phyloP scores from a whole-genome alignment of 768 basidiomycete species.

The Leucosporidium creatinivorum region DNA sequence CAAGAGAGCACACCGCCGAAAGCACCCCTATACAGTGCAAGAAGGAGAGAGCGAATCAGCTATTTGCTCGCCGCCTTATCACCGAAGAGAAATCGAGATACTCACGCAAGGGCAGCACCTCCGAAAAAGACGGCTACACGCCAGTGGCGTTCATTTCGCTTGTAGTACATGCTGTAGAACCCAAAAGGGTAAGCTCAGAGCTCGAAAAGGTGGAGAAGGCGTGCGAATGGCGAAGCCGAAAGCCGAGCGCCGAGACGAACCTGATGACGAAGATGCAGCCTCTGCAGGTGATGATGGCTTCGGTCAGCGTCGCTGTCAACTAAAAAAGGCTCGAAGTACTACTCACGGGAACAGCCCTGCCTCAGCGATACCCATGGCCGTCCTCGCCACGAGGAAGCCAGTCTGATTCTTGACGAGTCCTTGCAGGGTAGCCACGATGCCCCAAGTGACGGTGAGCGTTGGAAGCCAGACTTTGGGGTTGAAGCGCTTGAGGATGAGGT shows the following conservation, averaged over 20 bases:
- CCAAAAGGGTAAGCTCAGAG: slow-evolving; percentile 28
- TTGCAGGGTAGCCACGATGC: slow-evolving; percentile 46
- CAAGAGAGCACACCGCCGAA: slow-evolving; percentile 36
- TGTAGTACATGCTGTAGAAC: slow-evolving; percentile 55
- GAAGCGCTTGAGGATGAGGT: slow-evolving; percentile 44
- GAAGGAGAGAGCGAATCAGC: slow-evolving; percentile 38
- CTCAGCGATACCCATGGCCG: slow-evolving; percentile 34
- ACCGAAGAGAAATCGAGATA: slow-evolving; percentile 49
- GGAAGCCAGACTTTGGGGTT: slow-evolving; percentile 59
- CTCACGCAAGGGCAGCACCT: slow-evolving; percentile 46
- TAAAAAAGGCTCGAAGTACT: too few relatives aligned
- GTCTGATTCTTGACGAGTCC: slow-evolving; percentile 53
- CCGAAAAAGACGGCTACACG: slow-evolving; percentile 63
- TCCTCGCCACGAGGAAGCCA: slow-evolving; percentile 53
- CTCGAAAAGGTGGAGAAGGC: neutral
- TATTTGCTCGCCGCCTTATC: slow-evolving; percentile 46
- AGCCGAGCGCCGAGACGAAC: too few relatives aligned
- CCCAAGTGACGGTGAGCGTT: slow-evolving; percentile 48
- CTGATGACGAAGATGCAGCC: too few relatives aligned
- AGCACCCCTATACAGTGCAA: neutral
- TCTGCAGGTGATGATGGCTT: too few relatives aligned
- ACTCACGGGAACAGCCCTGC: neutral
- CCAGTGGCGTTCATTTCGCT: slow-evolving; percentile 54
- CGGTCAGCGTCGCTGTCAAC: too few relatives aligned
- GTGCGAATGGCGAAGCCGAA: too few relatives aligned